Evolutionary conservation across 2,329 filamentous ascomycete genomes (phyloP), one percentile per base, ranked within the genome.

Genomic region (Chaetomium olivaceum): DNA sequence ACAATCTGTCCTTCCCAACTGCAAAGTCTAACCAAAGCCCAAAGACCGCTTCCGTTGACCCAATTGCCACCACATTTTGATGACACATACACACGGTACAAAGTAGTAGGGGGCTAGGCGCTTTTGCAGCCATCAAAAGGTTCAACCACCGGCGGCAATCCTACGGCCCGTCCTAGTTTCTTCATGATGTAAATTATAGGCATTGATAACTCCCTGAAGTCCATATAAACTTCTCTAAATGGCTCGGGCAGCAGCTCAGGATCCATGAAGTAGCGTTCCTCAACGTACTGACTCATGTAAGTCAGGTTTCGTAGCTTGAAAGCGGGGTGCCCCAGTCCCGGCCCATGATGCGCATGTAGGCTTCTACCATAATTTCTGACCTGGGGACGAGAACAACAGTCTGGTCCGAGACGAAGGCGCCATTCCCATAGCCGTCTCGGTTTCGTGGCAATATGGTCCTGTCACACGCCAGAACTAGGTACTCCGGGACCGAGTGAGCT

Each of bases 331-430:
- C 31, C 1, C 2, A 5, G 19, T 56, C 54, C n/a, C 54, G 54
- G n/a, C 7, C 54, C 54, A 56, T 39, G 31, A 56, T 56, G 19
- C 54, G 54, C 54, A 56, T 56, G n/a, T 36, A 36, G 7, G 54
- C 54, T 21, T 56, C 54, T 4, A 31, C 12, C 54, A 56, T n/a
- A 19, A 56, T 56, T 9, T 56, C 29, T 31, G 31, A 3, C 54
- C 25, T 56, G 54, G n/a, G 31, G 29, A 56, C 31, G n/a, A 56
- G 54, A 31, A 56, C 54, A 19, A 56, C 54, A 11, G 29, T 56
- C 54, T 56, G 19, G 31, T 21, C 16, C 19, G 29, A 39, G 54
- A 21, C 4, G 54, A 56, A 56, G 54, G n/a, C 54, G 29, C 54
- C 54, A 9, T 12, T 23, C 14, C 29, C n/a, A 8, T 23, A 4